Evolutionary conservation across 208 protist species (phyloP), one percentile per base, ranked within the genome.

Genomic region (Leishmania amazonensis): DNA sequence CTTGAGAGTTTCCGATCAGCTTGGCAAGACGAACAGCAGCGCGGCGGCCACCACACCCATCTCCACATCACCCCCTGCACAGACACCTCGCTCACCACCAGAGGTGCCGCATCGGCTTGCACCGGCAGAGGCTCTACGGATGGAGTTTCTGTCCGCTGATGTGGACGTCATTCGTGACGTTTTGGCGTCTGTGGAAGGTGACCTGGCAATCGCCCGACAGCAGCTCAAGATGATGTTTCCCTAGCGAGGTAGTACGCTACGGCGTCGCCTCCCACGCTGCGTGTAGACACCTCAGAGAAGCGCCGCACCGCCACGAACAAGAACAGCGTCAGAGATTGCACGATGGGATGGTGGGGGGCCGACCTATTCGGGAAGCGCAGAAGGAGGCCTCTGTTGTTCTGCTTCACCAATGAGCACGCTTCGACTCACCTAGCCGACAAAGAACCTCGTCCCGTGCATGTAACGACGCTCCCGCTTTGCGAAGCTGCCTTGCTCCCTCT

Each of bases 171-270:
- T 94, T 83, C 83, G 74, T 67, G 89, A 94, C 45, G 91, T 93
- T 5, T 81, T 94, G 19, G 78, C 82, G 0, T 90, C 84, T 31
- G 81, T 87, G 7, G 78, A 88, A 60, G 81, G 84, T 64, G 84
- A 94, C 31, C 72, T 94, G 21, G 19, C n/a, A 4, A 80, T 85
- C 3, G 89, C 92, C 9, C 85, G 90, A 5, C 84, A 90, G 19
- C 88, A 94, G 81, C 78, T 95, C 8, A 86, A 85, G 54, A 76
- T 86, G 65, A 92, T 95, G 88, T 88, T 91, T 42, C 80, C 89
- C 17, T 93, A 88, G 58, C 0, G 7, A 35, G 11, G 11, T 4
- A 51, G 51, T 54, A 38, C 21, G 28, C 38, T 8, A 1, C 8
- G 65, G 21, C 21, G 4, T 8, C 45, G 8, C 28, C 57, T 75